These are phyloP conservation scores for Cnidoscolus chayamansa DNA, from an alignment of 441 rosid species.

Conservation along the genomic window DNA sequence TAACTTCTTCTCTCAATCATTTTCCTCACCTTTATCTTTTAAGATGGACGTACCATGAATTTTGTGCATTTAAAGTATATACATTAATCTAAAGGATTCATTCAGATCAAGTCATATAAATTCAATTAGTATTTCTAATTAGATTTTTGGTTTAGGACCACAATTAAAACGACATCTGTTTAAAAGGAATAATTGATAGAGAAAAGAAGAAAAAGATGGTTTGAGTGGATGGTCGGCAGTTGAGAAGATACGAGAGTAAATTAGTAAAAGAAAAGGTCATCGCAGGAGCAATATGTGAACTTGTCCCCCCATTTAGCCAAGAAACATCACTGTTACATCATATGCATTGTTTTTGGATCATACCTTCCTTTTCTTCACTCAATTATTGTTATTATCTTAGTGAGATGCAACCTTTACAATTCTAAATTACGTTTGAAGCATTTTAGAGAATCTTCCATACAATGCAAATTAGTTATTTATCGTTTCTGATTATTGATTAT, in stretches of 20 bases:
- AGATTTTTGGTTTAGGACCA: background rate
- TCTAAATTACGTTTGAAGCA: too few species aligned
- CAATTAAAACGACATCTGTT: background rate
- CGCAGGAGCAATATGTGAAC: slow-evolving; percentile 1
- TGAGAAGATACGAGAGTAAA: slow-evolving; percentile 13
- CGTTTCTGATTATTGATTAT: background rate
- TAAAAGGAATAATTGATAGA: background rate
- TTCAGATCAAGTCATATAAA: too few species aligned
- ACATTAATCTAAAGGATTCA: too few species aligned
- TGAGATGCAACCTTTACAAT: background rate
- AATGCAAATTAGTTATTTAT: background rate
- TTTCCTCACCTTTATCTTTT: background rate
- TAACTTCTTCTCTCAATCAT: background rate
- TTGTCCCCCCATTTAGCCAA: background rate
- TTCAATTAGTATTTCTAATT: too few species aligned
- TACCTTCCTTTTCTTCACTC: background rate
- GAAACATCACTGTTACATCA: background rate
- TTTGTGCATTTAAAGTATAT: too few species aligned
- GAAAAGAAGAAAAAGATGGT: background rate
- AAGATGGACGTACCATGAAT: background rate
- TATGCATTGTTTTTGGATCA: background rate
- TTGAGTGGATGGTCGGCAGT: slow-evolving; percentile 23
- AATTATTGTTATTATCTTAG: background rate
- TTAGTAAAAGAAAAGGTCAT: background rate
- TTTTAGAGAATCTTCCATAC: background rate